Conservation (phyloP, 306 rosid species). For the Lathyrus sativus region DNA sequence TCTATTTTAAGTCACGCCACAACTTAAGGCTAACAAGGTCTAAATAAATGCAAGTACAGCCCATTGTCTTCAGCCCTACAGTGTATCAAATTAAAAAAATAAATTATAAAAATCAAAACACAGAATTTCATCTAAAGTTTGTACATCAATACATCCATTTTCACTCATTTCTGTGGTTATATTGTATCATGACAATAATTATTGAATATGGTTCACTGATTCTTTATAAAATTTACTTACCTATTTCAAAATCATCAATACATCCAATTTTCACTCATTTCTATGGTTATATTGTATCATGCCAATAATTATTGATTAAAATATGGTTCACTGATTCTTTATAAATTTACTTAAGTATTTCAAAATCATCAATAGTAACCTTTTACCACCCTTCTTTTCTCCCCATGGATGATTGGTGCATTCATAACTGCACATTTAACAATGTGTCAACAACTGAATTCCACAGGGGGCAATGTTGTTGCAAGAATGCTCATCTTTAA, state of each 20-base stretch:
- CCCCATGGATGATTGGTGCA: constrained; percentile 11
- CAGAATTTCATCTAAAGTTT: constrained; percentile 1
- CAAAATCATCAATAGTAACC: constrained; percentile 15
- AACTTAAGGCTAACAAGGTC: background rate
- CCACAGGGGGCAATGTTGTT: background rate
- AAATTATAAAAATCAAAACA: background rate
- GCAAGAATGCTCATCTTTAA: constrained; percentile 1
- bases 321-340: background rate
- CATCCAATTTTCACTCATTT: constrained; percentile 5
- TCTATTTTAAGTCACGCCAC: background rate
- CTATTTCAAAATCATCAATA: background rate
- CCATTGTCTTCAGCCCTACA: background rate
- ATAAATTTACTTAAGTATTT: constrained; percentile 9
- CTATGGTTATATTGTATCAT: constrained; percentile 7
- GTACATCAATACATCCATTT: background rate
- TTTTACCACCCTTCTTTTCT: constrained; percentile 29
- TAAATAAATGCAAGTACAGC: background rate
- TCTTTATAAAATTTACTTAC: constrained; percentile 5
- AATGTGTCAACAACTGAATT: constrained; percentile 14
- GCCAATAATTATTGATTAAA: background rate
- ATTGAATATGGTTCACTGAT: background rate
- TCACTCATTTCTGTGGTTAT: constrained; percentile 4
- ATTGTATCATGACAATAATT: constrained; percentile 8
- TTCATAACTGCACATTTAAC: constrained; percentile 10
- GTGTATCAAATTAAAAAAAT: background rate